Percentiles rank a stretch among this genome's conserved stretches.
Evolutionary conservation across 2,329 filamentous ascomycete genomes (phyloP).

Genomic region (Colletotrichum cereale): DNA sequence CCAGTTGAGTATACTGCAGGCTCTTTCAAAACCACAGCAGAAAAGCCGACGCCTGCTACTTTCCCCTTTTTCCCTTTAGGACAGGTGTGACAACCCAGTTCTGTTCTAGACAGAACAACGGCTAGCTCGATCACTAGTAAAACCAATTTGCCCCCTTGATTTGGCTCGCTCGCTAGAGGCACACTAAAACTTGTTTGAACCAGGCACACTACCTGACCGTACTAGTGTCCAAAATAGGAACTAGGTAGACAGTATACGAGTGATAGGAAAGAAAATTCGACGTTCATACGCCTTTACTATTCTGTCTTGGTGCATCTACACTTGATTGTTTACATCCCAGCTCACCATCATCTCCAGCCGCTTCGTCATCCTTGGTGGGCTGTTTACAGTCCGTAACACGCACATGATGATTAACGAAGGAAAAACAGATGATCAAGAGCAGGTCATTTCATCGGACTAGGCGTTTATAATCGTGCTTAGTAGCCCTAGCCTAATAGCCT

Average conservation of each 20-base stretch:
- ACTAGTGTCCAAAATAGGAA: not conserved
- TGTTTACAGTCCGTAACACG: not conserved
- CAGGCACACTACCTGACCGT: too few species aligned
- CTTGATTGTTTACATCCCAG: too few species aligned
- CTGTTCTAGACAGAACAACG: not conserved
- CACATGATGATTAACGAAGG: not conserved
- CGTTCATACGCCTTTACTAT: not conserved
- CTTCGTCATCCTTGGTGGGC: not conserved
- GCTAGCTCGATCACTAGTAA: conserved; percentile 6
- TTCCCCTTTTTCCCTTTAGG: not conserved
- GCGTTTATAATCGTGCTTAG: not conserved
- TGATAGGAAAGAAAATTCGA: too few species aligned
- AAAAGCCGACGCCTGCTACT: not conserved
- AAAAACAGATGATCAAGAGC: rapidly evolving
- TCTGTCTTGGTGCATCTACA: not conserved
- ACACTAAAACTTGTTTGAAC: not conserved
- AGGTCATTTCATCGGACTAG: too few species aligned
- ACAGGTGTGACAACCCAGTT: not conserved
- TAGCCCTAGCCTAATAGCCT: too few species aligned
- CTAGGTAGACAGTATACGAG: not conserved
- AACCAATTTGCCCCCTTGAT: not conserved
- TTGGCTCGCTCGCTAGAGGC: not conserved
- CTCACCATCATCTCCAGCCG: not conserved
- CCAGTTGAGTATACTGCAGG: not conserved
- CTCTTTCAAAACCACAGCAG: not conserved